Percentiles rank a stretch among this genome's conserved stretches.
phyloP scores from a whole-genome alignment of 768 basidiomycete species.

The Pholiota molesta region DNA sequence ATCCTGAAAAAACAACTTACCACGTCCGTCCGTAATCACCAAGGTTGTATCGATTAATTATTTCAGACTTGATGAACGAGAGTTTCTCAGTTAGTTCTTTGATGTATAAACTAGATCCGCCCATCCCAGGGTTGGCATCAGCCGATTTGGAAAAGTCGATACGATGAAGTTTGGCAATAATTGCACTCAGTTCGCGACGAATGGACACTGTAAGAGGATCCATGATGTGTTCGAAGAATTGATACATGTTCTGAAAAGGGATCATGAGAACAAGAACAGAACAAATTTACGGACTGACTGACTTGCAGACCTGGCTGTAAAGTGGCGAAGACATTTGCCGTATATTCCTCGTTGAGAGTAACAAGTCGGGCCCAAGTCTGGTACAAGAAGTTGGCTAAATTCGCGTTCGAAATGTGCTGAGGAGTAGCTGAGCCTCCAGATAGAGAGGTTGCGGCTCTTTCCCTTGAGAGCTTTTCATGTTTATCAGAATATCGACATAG shows the following conservation, averaged over 20 bases:
- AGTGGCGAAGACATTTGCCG: constrained; percentile 54
- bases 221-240: constrained; percentile 56
- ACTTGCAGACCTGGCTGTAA: constrained; percentile 66
- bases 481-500: constrained; percentile 7
- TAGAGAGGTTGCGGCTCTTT: constrained; percentile 77
- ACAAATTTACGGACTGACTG: constrained; percentile 20
- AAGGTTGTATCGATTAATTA: constrained; percentile 70
- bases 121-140: constrained; percentile 67
- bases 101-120: constrained; percentile 84
- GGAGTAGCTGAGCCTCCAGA: constrained; percentile 78
- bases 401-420: constrained; percentile 78
- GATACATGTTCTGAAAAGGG: constrained; percentile 47
- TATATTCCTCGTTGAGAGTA: constrained; percentile 70
- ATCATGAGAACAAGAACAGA: not conserved
- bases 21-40: constrained; percentile 77
- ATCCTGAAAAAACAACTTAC: constrained; percentile 41
- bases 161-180: constrained; percentile 83
- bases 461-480: constrained; percentile 62
- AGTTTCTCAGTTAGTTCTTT: constrained; percentile 91
- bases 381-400: constrained; percentile 78
- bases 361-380: constrained; percentile 71
- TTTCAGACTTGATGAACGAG: constrained; percentile 74
- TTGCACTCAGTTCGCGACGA: constrained; percentile 77
- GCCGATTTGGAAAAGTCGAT: constrained; percentile 77
- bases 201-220: constrained; percentile 70